Conservation (phyloP, 2,329 filamentous ascomycete genomes). For the Bipolaris zeicola region DNA sequence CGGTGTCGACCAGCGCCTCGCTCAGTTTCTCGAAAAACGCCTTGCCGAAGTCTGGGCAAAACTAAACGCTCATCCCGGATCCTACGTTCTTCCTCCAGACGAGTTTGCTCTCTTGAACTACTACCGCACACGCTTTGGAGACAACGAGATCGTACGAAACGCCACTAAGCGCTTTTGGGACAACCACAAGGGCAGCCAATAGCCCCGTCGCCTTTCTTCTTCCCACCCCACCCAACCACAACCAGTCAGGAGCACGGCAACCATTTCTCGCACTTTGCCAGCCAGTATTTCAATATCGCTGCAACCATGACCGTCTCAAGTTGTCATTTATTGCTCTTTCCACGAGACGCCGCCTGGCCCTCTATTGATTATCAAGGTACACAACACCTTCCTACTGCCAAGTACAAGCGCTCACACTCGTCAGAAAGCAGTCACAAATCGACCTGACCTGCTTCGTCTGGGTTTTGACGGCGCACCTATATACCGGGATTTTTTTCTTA, state of each 20-base stretch:
- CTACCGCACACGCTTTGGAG: slow-evolving; percentile 70
- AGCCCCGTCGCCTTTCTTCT: background rate
- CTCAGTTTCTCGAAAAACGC: slow-evolving; percentile 67
- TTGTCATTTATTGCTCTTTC: background rate
- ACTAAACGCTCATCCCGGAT: slow-evolving; percentile 66
- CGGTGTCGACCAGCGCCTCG: slow-evolving; percentile 67
- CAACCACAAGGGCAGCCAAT: slow-evolving; percentile 46
- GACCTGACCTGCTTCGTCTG: slow-evolving; percentile 11
- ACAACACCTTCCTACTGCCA: background rate
- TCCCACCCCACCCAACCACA: background rate
- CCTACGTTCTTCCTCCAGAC: slow-evolving; percentile 75
- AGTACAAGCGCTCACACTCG: background rate
- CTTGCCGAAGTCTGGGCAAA: slow-evolving; percentile 67
- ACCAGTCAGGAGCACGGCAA: background rate
- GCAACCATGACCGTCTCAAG: background rate
- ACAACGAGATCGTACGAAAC: slow-evolving; percentile 56
- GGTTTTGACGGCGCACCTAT: slow-evolving; percentile 12
- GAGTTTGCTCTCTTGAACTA: slow-evolving; percentile 90
- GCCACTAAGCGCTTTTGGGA: slow-evolving; percentile 65
- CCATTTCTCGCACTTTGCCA: background rate
- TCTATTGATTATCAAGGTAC: slow-evolving; percentile 8
- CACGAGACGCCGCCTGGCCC: background rate
- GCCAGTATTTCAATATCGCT: background rate
- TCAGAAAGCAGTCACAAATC: slow-evolving; percentile 9
- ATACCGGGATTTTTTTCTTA: slow-evolving; percentile 9